Conservation (phyloP, 176 grass and related monocot genomes). For the Ananas comosus region DNA sequence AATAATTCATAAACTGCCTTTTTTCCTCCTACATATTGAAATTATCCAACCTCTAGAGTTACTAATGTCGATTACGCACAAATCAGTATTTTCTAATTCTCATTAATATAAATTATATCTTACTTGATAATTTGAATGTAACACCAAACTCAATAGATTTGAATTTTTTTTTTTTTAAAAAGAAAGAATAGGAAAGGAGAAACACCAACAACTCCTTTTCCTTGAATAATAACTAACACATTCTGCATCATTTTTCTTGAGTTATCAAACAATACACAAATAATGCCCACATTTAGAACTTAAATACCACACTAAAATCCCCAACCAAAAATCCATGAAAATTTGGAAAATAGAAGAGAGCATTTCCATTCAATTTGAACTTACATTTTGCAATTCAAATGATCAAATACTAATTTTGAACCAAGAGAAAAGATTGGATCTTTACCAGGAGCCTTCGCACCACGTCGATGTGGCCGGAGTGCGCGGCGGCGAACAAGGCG, state of each 20-base stretch:
- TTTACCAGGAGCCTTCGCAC: slow-evolving; percentile 25
- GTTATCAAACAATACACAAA: not conserved
- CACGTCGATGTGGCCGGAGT: slow-evolving; percentile 27
- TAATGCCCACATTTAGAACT: not conserved
- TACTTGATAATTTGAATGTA: too few species aligned
- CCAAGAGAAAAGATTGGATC: not conserved
- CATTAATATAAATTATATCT: too few species aligned
- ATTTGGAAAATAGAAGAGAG: too few species aligned
- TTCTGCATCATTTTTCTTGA: not conserved
- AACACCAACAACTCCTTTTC: not conserved
- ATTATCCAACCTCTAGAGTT: too few species aligned
- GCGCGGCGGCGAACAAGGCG: slow-evolving; percentile 38
- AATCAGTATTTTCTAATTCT: too few species aligned
- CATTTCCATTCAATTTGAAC: too few species aligned
- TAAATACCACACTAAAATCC: not conserved
- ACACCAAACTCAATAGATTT: not conserved
- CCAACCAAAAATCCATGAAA: too few species aligned
- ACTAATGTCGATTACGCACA: too few species aligned
- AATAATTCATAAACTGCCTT: too few species aligned
- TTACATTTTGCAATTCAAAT: not conserved
- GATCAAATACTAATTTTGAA: not conserved
- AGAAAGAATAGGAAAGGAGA: not conserved
- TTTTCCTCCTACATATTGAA: too few species aligned
- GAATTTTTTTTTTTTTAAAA: not conserved
- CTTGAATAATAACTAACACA: not conserved